Evolutionary conservation across 495 filamentous ascomycete species (phyloP).

Genomic region (Aspergillus kassunensis): DNA sequence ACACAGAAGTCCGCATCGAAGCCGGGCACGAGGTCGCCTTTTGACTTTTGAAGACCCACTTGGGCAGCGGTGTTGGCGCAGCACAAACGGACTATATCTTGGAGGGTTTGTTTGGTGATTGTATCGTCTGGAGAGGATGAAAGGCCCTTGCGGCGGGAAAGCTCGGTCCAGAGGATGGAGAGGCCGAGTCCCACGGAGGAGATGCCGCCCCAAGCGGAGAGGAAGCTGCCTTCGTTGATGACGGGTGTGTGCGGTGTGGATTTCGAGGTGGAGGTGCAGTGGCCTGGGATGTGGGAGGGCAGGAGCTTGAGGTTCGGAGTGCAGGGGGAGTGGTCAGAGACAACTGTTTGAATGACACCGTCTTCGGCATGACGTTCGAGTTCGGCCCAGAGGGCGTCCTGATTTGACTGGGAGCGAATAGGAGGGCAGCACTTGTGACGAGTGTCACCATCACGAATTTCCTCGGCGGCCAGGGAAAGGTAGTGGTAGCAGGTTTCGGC

Average conservation of each 20-base stretch:
- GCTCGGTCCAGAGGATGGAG: slow-evolving; percentile 84
- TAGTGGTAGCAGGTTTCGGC: slow-evolving; percentile 99
- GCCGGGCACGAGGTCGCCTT: slow-evolving; percentile 78
- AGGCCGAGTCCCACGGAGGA: slow-evolving; percentile 90
- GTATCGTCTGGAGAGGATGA: slow-evolving; percentile 37
- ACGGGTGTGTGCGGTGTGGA: not conserved
- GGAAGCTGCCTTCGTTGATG: slow-evolving; percentile 60
- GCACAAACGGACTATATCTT: slow-evolving; percentile 82
- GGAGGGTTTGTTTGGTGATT: slow-evolving; percentile 46
- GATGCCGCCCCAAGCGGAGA: slow-evolving; percentile 94
- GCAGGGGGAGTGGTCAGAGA: slow-evolving; percentile 96
- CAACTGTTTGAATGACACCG: slow-evolving; percentile 85
- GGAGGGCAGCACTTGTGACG: slow-evolving; percentile 97
- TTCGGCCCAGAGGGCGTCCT: slow-evolving; percentile 85
- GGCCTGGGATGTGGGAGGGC: slow-evolving; percentile 56
- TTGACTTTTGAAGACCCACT: slow-evolving; percentile 77
- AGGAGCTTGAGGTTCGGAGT: slow-evolving; percentile 92
- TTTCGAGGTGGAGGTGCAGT: slow-evolving; percentile 22
- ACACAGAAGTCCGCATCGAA: slow-evolving; percentile 91
- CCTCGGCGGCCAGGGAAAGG: slow-evolving; percentile 82
- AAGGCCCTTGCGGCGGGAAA: slow-evolving; percentile 51
- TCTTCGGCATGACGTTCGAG: slow-evolving; percentile 57
- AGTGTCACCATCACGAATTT: slow-evolving; percentile 84
- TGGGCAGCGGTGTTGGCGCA: slow-evolving; percentile 83
- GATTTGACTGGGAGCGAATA: slow-evolving; percentile 79